Base-by-base conservation (phyloP, 2,329 filamentous ascomycete genomes). In the Rutstroemia sp. region DNA sequence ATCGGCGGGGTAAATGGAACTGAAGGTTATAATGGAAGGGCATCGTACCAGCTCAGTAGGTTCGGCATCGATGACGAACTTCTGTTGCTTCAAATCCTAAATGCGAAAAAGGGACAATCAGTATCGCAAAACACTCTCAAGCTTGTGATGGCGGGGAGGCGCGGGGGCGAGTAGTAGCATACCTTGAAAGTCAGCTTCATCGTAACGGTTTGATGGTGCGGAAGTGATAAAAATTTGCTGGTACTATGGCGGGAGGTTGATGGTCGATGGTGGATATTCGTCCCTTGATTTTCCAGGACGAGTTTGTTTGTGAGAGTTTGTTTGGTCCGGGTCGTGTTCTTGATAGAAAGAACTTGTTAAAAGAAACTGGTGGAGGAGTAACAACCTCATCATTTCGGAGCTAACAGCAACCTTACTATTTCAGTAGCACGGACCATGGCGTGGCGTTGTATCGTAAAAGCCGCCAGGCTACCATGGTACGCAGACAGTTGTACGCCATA, bases 81-180 rank as follows among this genome's bases (percentile, higher is more conserved):
- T 96, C 73, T 96, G 89, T 75, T 97, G 94, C 80, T 96, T 97
- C 70, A 99, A 82, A 78, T 99, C 94, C 92, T 96, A 67, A 36
- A 65, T 45, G 44, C n/a, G 51, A 64, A 48, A 48, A 48, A 58
- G 48, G 38, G 25, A 46, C 49, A 36, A 60, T 68, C 60, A 66
- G 66, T 57, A 61, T 57, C 25, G 40, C 48, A 10, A 56, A 48
- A 48, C 4, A 19, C 9, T 7, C 19, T 30, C 19, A 40, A n/a
- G 5, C 17, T n/a, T 16, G 19, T 16, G 58, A 70, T 61, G 61
- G 61, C 61, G 57, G 63, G 61, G 63, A 58, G 58, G 56, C 61
- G 57, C 63, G 61, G 63, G 58, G 58, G 56, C 27, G 36, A 49
- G 58, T 53, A 48, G 57, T 40, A 56, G 63, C 67, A 54, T 72